Evolutionary conservation across 371 early-diverging fungal species (phyloP), one percentile per base, ranked within the genome.

Genomic region (Rhizopus sp.): DNA sequence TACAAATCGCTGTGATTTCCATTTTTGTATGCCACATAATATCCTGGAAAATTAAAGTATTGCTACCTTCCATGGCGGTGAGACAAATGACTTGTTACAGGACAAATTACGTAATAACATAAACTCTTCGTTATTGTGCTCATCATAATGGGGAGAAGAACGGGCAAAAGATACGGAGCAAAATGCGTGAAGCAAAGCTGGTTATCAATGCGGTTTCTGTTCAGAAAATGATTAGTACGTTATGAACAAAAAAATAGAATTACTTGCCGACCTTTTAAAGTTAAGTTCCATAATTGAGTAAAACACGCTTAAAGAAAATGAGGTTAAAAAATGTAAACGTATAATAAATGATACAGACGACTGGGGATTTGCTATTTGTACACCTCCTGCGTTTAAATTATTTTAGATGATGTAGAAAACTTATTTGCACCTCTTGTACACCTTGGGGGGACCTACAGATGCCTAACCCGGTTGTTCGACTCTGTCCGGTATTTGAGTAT

Each of bases 391-490:
- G 50, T 50, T 47, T 33, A 50, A 50, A 50, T 50, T 50, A 50
- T 50, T n/a, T n/a, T n/a, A n/a, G n/a, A n/a, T n/a, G n/a, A n/a
- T n/a, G n/a, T n/a, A n/a, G n/a, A n/a, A n/a, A 39, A 39, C 39
- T 39, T 39, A 39, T 39, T 39, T 39, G 39, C 39, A 39, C 39
- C 39, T 39, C 39, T 39, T 39, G 39, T 39, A 39, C 55, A 15
- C 65, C 66, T 33, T 60, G 66, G 41, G 64, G 57, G 7, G 58
- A 64, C 30, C 56, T 62, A 57, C 57, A 52, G 48, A 64, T 64
- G 64, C 64, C 64, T 8, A 59, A 64, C 52, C 55, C 59, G 56
- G 80, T 39, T 39, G 39, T 39, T 39, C 39, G 39, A 39, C 39
- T 39, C 39, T 39, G 39, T 39, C 39, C 39, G 39, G 39, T 39